phyloP scores from a whole-genome alignment of 208 protist species.

The Herpetomonas muscarum region DNA sequence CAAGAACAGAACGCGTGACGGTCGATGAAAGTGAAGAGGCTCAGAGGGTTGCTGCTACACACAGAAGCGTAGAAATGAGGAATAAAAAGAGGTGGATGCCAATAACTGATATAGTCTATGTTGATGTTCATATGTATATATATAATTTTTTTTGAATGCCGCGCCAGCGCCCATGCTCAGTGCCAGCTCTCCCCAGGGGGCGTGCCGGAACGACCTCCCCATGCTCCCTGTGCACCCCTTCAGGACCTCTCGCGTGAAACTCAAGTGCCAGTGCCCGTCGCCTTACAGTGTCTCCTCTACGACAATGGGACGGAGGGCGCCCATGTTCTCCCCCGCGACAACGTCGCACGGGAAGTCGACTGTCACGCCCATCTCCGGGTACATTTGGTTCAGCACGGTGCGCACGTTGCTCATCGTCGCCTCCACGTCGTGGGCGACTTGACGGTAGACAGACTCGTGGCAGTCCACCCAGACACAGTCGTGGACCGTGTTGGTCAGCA shows the following conservation, averaged over 20 bases:
- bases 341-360: slow-evolving; percentile 90
- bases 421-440: slow-evolving; percentile 82
- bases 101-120: not conserved
- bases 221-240: too few species aligned
- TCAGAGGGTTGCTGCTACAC: too few species aligned
- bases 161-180: too few species aligned
- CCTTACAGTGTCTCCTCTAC: slow-evolving; percentile 59
- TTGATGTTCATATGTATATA: not conserved
- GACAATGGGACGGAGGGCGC: slow-evolving; percentile 67
- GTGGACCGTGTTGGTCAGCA: slow-evolving; percentile 92
- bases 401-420: slow-evolving; percentile 83
- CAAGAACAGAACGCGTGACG: too few species aligned
- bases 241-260: too few species aligned
- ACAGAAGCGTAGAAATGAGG: too few species aligned
- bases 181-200: too few species aligned
- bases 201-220: too few species aligned
- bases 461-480: slow-evolving; percentile 93
- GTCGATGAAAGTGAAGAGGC: too few species aligned
- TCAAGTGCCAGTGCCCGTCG: not conserved
- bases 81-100: slow-evolving; percentile 1
- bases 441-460: slow-evolving; percentile 71
- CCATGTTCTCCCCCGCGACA: slow-evolving; percentile 87
- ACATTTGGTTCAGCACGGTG: slow-evolving; percentile 71
- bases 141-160: not conserved
- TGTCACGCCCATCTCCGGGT: slow-evolving; percentile 75